These are phyloP conservation scores for Rhamnella rubrinervis DNA, from an alignment of 331 rosid species.

Conservation along the genomic window DNA sequence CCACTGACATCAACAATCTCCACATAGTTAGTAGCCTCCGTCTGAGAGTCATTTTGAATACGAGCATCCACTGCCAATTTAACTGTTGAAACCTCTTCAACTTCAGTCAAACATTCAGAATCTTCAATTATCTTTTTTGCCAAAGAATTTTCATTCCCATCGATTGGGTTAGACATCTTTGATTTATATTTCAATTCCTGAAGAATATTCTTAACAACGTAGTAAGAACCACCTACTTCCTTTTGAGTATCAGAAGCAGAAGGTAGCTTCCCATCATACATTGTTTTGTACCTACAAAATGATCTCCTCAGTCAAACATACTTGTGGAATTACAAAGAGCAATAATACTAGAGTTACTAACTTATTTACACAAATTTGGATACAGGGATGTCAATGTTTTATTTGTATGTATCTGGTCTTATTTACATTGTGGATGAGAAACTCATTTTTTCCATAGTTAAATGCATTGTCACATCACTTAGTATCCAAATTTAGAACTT, in stretches of 20 bases:
- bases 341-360: not conserved
- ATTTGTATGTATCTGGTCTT: no score
- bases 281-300: slow-evolving; percentile 53
- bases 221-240: slow-evolving; percentile 65
- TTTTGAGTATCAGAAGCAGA: not conserved
- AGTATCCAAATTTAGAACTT: no score
- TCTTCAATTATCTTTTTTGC: slow-evolving; percentile 14
- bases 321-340: not conserved
- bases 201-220: slow-evolving; percentile 44
- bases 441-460: no score
- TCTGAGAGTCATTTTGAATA: slow-evolving; percentile 20
- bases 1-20: slow-evolving; percentile 15
- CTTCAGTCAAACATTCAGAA: slow-evolving; percentile 16
- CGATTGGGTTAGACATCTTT: slow-evolving; percentile 26
- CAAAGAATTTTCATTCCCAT: slow-evolving; percentile 10
- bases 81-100: slow-evolving; percentile 19
- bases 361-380: not conserved
- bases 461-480: no score
- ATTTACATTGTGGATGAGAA: no score
- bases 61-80: slow-evolving; percentile 22
- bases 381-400: not conserved
- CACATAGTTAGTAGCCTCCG: slow-evolving; percentile 4
- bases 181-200: slow-evolving; percentile 51
- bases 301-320: not conserved
- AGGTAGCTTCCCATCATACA: slow-evolving; percentile 66